Evolutionary conservation across 345 rosid species (phyloP).

Genomic region (Brassica juncea): DNA sequence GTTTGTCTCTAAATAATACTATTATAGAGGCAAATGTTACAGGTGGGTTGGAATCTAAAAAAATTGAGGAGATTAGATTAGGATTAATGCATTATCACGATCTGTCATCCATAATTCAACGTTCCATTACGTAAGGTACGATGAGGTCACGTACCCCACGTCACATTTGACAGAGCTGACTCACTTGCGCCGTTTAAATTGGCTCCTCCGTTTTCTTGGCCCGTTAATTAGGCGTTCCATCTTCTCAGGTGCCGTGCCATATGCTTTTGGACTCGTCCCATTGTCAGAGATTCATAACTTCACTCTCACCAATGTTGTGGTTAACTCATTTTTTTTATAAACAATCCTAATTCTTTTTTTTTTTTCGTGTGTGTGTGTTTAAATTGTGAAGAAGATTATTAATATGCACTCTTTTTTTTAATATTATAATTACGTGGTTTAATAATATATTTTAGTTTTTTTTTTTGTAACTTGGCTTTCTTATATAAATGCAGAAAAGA

Average conservation of each 20-base stretch:
- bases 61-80: slow-evolving; percentile 13
- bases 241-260: slow-evolving; percentile 35
- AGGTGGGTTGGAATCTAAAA: too few relatives aligned
- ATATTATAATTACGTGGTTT: not conserved
- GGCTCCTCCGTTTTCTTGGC: slow-evolving; percentile 26
- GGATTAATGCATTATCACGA: slow-evolving; percentile 17
- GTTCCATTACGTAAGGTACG: not conserved
- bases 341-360: not conserved
- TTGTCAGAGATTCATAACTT: not conserved
- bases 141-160: slow-evolving; percentile 27
- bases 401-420: not conserved
- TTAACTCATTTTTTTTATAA: not conserved
- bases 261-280: slow-evolving; percentile 6
- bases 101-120: slow-evolving; percentile 31
- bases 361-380: not conserved
- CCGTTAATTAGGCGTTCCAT: slow-evolving; percentile 21
- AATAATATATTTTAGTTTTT: not conserved
- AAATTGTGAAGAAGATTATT: not conserved
- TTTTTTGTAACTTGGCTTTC: too few relatives aligned
- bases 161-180: slow-evolving; percentile 10
- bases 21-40: too few relatives aligned
- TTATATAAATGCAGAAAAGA: too few relatives aligned
- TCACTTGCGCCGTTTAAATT: not conserved
- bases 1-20: too few relatives aligned
- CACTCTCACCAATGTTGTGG: not conserved